These are phyloP conservation scores for Fusarium chuoi DNA, from an alignment of 2,329 filamentous ascomycete genomes.

Conservation along the genomic window DNA sequence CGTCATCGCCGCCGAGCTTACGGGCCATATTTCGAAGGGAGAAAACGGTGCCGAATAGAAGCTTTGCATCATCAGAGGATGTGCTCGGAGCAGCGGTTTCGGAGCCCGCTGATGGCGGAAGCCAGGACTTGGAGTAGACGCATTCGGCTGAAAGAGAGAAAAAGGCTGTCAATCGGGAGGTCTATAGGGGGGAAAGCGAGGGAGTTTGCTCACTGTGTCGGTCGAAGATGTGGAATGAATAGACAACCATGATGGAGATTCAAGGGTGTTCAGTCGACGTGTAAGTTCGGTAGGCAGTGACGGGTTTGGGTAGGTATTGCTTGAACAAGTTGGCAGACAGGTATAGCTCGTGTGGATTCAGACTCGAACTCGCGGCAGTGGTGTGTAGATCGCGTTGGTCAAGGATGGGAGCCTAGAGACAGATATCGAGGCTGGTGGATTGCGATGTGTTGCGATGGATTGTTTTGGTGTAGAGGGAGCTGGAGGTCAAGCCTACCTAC, in stretches of 20 bases:
- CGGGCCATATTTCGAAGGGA: slow-evolving; percentile 96
- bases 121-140: slow-evolving; percentile 93
- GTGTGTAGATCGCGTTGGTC: background rate
- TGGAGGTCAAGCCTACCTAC: background rate
- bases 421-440: background rate
- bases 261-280: slow-evolving; percentile 10
- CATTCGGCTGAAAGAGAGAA: slow-evolving; percentile 80
- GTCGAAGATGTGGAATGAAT: slow-evolving; percentile 99
- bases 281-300: background rate
- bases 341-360: background rate
- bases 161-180: slow-evolving; percentile 23
- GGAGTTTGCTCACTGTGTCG: slow-evolving; percentile 80
- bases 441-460: slow-evolving; percentile 4
- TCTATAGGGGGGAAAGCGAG: background rate
- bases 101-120: slow-evolving; percentile 57
- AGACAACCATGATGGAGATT: slow-evolving; percentile 80
- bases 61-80: slow-evolving; percentile 85
- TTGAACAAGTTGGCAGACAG: background rate
- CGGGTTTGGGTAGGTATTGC: background rate
- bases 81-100: slow-evolving; percentile 42
- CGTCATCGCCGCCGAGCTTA: slow-evolving; percentile 92
- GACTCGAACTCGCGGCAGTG: background rate
- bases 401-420: background rate
- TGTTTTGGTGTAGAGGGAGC: slow-evolving; percentile 1
- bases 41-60: slow-evolving; percentile 97